phyloP scores from a whole-genome alignment of 2,329 filamentous ascomycete species.

The Massarina eburnea region DNA sequence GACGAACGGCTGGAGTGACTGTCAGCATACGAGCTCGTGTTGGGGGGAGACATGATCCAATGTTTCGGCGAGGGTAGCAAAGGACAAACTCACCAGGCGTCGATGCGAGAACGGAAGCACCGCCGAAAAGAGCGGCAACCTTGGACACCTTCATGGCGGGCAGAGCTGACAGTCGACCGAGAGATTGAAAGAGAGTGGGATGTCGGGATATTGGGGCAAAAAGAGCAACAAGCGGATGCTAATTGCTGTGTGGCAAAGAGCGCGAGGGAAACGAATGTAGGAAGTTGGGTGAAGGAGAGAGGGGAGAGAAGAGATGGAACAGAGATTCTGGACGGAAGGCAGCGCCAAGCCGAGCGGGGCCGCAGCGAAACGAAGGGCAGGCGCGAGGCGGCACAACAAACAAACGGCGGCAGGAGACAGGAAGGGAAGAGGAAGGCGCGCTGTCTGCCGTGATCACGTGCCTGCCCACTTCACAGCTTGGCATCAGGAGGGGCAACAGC shows the following conservation, averaged over 20 bases:
- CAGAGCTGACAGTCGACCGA: slow-evolving; percentile 15
- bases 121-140: slow-evolving; percentile 25
- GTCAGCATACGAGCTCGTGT: not conserved
- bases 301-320: slow-evolving; percentile 8
- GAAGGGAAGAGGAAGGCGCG: not conserved
- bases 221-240: slow-evolving; percentile 19
- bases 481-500: not conserved
- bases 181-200: slow-evolving; percentile 23
- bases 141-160: slow-evolving; percentile 31
- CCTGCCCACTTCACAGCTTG: not conserved
- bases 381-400: slow-evolving; percentile 3
- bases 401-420: not conserved
- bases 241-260: slow-evolving; percentile 9
- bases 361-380: slow-evolving; percentile 1
- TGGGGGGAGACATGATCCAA: too few species aligned
- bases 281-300: slow-evolving; percentile 16
- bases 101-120: slow-evolving; percentile 20
- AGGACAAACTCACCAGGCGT: slow-evolving; percentile 21
- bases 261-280: slow-evolving; percentile 26
- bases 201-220: too few species aligned
- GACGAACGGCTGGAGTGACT: not conserved
- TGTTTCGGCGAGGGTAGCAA: not conserved
- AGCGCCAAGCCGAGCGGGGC: not conserved
- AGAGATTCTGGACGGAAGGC: slow-evolving; percentile 1
- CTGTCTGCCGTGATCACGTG: not conserved